Conservation (phyloP, 1,139 yeast species). For the Candida pseudoviswanathii region DNA sequence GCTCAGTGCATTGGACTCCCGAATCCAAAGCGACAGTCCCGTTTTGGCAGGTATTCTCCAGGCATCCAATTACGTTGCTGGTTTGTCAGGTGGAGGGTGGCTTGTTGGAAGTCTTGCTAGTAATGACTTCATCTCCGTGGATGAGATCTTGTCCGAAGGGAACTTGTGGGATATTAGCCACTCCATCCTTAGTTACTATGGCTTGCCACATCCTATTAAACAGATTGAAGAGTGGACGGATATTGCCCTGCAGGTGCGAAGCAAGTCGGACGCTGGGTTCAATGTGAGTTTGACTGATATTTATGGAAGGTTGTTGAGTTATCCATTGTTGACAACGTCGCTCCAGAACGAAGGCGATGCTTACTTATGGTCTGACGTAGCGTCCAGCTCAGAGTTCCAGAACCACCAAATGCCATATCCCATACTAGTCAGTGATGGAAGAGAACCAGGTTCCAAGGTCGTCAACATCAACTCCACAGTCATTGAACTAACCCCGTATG, state of each 20-base stretch:
- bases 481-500: constrained; percentile 44
- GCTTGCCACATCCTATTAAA: not conserved
- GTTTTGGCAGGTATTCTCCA: constrained; percentile 41
- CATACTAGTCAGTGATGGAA: constrained; percentile 41
- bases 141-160: constrained; percentile 30
- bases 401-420: constrained; percentile 45
- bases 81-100: constrained; percentile 46
- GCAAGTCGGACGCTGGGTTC: constrained; percentile 36
- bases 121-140: constrained; percentile 37
- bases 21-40: constrained; percentile 52
- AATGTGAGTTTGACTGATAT: constrained; percentile 33
- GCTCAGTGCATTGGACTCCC: constrained; percentile 73
- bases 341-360: constrained; percentile 24
- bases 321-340: constrained; percentile 30
- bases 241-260: constrained; percentile 27
- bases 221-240: constrained; percentile 19
- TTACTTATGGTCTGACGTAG: constrained; percentile 33
- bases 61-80: constrained; percentile 37
- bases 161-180: constrained; percentile 38
- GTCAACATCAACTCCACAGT: constrained; percentile 42
- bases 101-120: constrained; percentile 35
- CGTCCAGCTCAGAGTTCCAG: constrained; percentile 29
- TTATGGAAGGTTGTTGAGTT: constrained; percentile 43
- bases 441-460: constrained; percentile 38
- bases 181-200: constrained; percentile 13